Evolutionary conservation across 805 yeast genomes (phyloP).

Genomic region (Maudiozyma barnettii): DNA sequence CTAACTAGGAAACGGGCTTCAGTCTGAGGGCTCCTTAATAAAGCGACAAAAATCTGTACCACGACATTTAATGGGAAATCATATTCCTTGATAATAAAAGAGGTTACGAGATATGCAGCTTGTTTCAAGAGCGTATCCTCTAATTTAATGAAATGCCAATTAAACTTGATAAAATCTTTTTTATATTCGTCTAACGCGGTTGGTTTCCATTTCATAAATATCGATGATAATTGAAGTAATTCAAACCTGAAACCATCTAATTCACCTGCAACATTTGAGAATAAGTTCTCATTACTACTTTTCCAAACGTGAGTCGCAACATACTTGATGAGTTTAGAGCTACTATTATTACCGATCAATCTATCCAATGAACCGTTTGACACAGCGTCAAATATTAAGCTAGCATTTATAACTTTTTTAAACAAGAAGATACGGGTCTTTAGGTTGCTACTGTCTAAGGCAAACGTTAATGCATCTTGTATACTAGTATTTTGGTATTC

Average conservation of each 20-base stretch:
- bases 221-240: constrained; percentile 69
- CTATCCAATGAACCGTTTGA: constrained; percentile 38
- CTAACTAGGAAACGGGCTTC: constrained; percentile 78
- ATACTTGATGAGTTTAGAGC: constrained; percentile 53
- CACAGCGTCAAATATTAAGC: constrained; percentile 53
- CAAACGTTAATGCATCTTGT: constrained; percentile 40
- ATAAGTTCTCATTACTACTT: constrained; percentile 40
- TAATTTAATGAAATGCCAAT: constrained; percentile 85
- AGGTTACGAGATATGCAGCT: constrained; percentile 82
- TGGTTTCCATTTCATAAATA: constrained; percentile 63
- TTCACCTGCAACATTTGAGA: constrained; percentile 47
- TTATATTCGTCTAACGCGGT: constrained; percentile 46
- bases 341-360: constrained; percentile 29
- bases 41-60: constrained; percentile 84
- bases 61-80: constrained; percentile 86
- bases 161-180: constrained; percentile 83
- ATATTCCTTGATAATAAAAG: constrained; percentile 75
- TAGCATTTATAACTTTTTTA: constrained; percentile 54
- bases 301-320: constrained; percentile 69
- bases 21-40: constrained; percentile 71
- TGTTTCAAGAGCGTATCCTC: constrained; percentile 87
- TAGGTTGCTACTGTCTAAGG: constrained; percentile 37
- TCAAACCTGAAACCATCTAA: constrained; percentile 70
- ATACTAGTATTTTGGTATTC: constrained; percentile 43
- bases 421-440: constrained; percentile 54